Percentiles rank a stretch among this genome's conserved stretches.
Evolutionary conservation across 2,329 filamentous ascomycete species (phyloP).

Genomic region (Aspergillus sp.): DNA sequence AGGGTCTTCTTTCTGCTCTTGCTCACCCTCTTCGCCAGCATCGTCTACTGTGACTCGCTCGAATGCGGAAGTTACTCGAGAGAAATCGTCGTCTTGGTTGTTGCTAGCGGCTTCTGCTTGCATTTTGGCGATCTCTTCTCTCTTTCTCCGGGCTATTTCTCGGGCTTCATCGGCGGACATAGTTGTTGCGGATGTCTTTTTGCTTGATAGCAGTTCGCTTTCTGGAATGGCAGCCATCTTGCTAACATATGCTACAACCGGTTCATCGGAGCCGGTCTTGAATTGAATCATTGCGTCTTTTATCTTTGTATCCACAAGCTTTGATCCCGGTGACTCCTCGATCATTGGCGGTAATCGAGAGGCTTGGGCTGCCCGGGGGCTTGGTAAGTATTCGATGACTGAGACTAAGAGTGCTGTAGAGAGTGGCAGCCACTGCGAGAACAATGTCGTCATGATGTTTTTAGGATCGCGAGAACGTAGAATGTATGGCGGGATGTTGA

Average conservation of each 20-base stretch:
- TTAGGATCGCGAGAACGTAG: conserved; percentile 80
- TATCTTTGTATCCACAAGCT: conserved; percentile 66
- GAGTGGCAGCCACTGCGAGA: conserved; percentile 85
- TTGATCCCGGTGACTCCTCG: conserved; percentile 73
- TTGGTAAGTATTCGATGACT: conserved; percentile 88
- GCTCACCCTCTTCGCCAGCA: conserved; percentile 49
- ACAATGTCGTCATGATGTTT: conserved; percentile 80
- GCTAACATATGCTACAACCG: conserved; percentile 91
- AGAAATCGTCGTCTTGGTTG: conserved; percentile 49
- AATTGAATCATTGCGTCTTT: conserved; percentile 82
- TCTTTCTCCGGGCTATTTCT: conserved; percentile 82
- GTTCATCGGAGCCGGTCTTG: conserved; percentile 67
- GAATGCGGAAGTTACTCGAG: conserved; percentile 61
- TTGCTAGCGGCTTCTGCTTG: conserved; percentile 59
- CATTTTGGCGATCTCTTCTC: conserved; percentile 80
- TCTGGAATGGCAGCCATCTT: conserved; percentile 97
- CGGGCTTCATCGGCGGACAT: conserved; percentile 87
- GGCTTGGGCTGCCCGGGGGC: conserved; percentile 76
- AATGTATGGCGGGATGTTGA: conserved; percentile 82
- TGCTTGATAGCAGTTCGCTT: conserved; percentile 83
- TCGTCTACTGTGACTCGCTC: conserved; percentile 58
- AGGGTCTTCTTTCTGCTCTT: conserved; percentile 65
- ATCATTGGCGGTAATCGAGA: conserved; percentile 77
- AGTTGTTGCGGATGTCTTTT: conserved; percentile 66
- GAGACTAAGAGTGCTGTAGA: conserved; percentile 92